A percentile compares a stretch with the other conserved stretches of the same genome.
These are phyloP conservation scores for Gossypium davidsonii DNA, from an alignment of 441 rosid species.

Conservation along the genomic window DNA sequence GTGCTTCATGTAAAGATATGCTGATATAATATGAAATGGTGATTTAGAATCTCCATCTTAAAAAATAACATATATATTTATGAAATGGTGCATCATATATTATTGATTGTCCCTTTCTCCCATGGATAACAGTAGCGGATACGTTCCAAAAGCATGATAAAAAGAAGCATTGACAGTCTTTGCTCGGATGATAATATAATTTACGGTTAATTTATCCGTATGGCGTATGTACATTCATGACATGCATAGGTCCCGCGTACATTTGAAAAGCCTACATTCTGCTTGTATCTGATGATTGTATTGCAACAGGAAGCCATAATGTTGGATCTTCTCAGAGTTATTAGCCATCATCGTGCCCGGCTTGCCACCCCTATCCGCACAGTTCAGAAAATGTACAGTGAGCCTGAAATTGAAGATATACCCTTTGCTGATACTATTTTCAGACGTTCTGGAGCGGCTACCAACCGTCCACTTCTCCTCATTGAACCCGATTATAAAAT, in stretches of 20 bases:
- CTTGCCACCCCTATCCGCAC: constrained; percentile 71
- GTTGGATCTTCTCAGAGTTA: constrained; percentile 59
- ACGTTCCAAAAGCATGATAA: not conserved
- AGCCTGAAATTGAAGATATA: constrained; percentile 45
- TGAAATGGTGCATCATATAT: not conserved
- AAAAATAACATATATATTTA: not conserved
- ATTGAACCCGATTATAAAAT: constrained; percentile 57
- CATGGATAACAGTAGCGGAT: not conserved
- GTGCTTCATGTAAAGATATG: constrained; percentile 8
- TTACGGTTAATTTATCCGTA: not conserved
- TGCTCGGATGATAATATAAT: not conserved
- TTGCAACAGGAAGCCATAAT: constrained; percentile 54
- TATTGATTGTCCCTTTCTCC: not conserved
- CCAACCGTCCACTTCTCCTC: constrained; percentile 42
- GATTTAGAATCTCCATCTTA: not conserved
- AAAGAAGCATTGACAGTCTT: not conserved
- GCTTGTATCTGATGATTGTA: constrained; percentile 10
- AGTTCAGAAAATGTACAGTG: constrained; percentile 51
- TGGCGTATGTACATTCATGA: not conserved
- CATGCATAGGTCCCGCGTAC: not conserved
- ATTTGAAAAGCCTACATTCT: not conserved
- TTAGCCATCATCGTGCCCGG: constrained; percentile 60
- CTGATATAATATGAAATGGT: not conserved
- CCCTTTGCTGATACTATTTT: constrained; percentile 46
- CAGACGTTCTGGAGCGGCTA: constrained; percentile 31